Evolutionary conservation across 495 filamentous ascomycete genomes (phyloP).

Genomic region (Aspergillus funiculosus): DNA sequence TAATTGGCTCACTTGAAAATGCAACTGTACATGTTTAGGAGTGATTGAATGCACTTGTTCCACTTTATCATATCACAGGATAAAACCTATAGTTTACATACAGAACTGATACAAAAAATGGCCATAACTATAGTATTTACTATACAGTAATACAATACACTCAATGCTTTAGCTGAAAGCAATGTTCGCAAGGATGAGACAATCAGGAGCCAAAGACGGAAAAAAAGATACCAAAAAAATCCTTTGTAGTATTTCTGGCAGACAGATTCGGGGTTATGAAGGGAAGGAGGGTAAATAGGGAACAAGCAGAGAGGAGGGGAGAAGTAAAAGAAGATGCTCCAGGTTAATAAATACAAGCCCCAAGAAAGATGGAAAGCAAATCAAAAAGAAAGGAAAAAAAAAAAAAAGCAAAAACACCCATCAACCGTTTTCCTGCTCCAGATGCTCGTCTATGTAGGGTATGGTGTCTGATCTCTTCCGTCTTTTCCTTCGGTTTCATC

Average conservation of each 20-base stretch:
- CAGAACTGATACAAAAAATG: slow-evolving; percentile 14
- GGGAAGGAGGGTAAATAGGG: slow-evolving; percentile 16
- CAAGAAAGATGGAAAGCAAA: slow-evolving; percentile 24
- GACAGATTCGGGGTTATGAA: slow-evolving; percentile 12
- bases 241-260: slow-evolving; percentile 19
- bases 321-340: slow-evolving; percentile 33
- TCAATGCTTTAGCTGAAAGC: slow-evolving; percentile 4
- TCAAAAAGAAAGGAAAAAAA: slow-evolving; percentile 21
- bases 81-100: slow-evolving; percentile 11
- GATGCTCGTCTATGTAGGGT: slow-evolving; percentile 30
- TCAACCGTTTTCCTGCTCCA: background rate
- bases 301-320: slow-evolving; percentile 14
- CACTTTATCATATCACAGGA: background rate
- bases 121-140: slow-evolving; percentile 17
- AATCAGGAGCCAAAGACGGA: slow-evolving; percentile 6
- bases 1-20: too few species aligned
- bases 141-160: slow-evolving; percentile 26
- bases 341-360: slow-evolving; percentile 39
- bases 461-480: slow-evolving; percentile 40
- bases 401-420: slow-evolving; percentile 2
- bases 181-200: slow-evolving; percentile 1
- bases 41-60: too few species aligned
- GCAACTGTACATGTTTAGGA: background rate
- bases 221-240: slow-evolving; percentile 22
- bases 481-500: slow-evolving; percentile 36